phyloP scores from a whole-genome alignment of 179 eudicot species.

The Carnegiea gigantea region DNA sequence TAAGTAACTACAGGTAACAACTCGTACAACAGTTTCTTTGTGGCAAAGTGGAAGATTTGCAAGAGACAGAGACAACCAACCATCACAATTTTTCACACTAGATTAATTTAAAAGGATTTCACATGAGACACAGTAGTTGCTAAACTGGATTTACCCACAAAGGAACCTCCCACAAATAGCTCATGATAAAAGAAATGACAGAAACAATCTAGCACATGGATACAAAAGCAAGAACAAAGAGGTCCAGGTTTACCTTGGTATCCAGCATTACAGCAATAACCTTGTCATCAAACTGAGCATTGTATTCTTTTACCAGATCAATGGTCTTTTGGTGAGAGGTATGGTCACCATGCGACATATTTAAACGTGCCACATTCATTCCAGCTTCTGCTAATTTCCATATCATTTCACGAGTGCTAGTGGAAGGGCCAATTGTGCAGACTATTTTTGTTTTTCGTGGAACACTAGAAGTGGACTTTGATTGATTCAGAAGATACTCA shows the following conservation, averaged over 20 bases:
- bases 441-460: slow-evolving; percentile 88
- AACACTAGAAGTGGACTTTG: slow-evolving; percentile 21
- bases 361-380: slow-evolving; percentile 96
- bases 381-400: slow-evolving; percentile 97
- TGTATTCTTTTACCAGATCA: slow-evolving; percentile 87
- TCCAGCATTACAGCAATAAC: slow-evolving; percentile 94
- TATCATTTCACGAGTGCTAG: slow-evolving; percentile 91
- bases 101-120: background rate
- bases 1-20: background rate
- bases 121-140: background rate
- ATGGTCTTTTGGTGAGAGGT: slow-evolving; percentile 92
- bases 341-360: slow-evolving; percentile 99
- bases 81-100: background rate
- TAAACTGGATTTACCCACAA: background rate
- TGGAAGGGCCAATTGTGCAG: slow-evolving; percentile 97
- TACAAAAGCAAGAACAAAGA: background rate
- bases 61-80: background rate
- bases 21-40: slow-evolving; percentile 4
- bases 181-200: background rate
- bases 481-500: slow-evolving; percentile 29
- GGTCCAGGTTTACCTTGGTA: slow-evolving; percentile 63
- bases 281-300: slow-evolving; percentile 84
- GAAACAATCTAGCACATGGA: background rate
- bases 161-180: background rate
- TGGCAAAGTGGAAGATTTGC: background rate